Percentiles rank a stretch among this genome's conserved stretches.
phyloP scores from a whole-genome alignment of 1,284 basidiomycete genomes.

The Austroboletus niveus region DNA sequence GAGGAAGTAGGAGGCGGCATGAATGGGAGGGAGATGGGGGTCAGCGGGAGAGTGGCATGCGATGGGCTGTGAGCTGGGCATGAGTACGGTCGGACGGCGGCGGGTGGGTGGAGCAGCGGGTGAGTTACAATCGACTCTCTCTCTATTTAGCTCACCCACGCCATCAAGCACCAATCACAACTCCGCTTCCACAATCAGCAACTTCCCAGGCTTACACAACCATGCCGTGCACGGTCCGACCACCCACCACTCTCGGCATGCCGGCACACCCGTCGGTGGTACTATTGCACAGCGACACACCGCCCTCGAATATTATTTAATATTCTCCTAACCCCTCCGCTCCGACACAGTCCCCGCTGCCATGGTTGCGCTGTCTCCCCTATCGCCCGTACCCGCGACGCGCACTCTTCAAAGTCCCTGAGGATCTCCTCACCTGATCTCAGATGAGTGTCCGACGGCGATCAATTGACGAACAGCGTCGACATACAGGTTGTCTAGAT shows the following conservation, averaged over 20 bases:
- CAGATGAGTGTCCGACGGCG: background rate
- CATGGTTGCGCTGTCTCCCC: background rate
- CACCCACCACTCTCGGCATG: constrained; percentile 26
- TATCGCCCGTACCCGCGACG: background rate
- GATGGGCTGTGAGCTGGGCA: constrained; percentile 55
- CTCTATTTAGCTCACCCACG: constrained; percentile 28
- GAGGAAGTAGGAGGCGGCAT: constrained; percentile 59
- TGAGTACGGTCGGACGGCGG: constrained; percentile 29
- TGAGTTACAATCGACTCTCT: background rate
- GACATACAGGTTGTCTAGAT: background rate
- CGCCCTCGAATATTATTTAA: background rate
- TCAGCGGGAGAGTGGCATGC: constrained; percentile 47
- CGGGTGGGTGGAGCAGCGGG: background rate
- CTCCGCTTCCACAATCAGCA: constrained; percentile 5
- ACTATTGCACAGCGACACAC: background rate
- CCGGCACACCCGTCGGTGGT: constrained; percentile 18
- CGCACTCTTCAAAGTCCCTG: too few relatives aligned
- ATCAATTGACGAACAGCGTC: background rate
- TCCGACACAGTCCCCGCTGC: background rate
- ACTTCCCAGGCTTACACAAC: constrained; percentile 28
- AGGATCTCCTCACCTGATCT: background rate
- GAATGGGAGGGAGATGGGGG: background rate
- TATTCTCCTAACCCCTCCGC: background rate
- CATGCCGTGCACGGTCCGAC: constrained; percentile 26
- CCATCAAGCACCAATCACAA: constrained; percentile 13